Base-by-base conservation (phyloP, 805 yeast genomes). In the Sungouiozyma intestinalis region DNA sequence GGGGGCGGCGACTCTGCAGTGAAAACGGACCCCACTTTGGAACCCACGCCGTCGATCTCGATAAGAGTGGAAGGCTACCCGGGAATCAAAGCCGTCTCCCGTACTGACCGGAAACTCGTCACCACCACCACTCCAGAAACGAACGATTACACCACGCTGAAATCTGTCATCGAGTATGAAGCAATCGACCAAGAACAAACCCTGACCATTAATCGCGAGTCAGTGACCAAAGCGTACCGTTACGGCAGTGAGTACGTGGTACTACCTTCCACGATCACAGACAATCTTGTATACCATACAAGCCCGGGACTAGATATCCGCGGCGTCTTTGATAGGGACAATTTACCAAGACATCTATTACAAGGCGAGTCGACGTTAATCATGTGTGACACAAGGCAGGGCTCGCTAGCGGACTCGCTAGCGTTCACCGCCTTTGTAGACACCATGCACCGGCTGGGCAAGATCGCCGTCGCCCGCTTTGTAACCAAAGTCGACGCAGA, bases 41-140 rank as follows among this genome's bases (percentile, higher is more conserved):
- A n/a, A n/a, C n/a, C n/a, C n/a, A n/a, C 50, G 1, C 41, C 49
- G 4, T 63, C 68, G 24, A 33, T 73, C 2, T 40, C 59, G 15
- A 60, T 81, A 19, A 59, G 62, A 5, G 79, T 78, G 1, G 84
- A 81, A 49, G 79, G 82, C 0, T 82, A 63, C 50, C 81, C 86
- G 38, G 68, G 46, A 53, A 72, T 57, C 57, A 65, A 48, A 52
- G 59, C 40, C 48, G 63, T 48, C 37, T 53, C 42, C 43, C 54
- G 48, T 17, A 40, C 36, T 33, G 51, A 38, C 41, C 53, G 48
- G 38, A 52, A 39, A 45, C 56, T 41, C 45, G 60, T 48, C 45
- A 40, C 39, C 35, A 44, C 45, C 50, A 27, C 14, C n/a, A 52
- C 36, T 4, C 48, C 40, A 16, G 43, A 35, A 15, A 40, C 6